Evolutionary conservation across 495 filamentous ascomycete genomes (phyloP).

Genomic region (Neurospora pannonica): DNA sequence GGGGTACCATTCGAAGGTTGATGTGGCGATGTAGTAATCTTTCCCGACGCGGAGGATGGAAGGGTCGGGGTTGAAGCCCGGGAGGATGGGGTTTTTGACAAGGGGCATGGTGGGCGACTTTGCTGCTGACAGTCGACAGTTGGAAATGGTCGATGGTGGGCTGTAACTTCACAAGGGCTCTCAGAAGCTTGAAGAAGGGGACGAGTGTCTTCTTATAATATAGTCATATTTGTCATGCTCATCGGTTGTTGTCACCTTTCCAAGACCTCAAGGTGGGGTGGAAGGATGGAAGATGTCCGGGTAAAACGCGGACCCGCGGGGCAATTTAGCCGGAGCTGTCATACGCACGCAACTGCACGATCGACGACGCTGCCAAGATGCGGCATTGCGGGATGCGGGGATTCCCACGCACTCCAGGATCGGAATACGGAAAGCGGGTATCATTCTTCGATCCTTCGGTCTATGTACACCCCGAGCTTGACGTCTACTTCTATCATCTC

Average conservation of each 20-base stretch:
- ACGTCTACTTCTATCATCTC: not conserved
- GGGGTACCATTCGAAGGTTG: conserved; percentile 55
- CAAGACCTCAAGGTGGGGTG: not conserved
- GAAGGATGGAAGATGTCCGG: not conserved
- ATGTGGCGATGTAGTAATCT: conserved; percentile 55
- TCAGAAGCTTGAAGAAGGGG: not conserved
- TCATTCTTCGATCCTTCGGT: not conserved
- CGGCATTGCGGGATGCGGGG: not conserved
- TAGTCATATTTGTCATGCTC: not conserved
- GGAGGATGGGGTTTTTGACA: conserved; percentile 50
- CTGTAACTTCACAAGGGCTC: not conserved
- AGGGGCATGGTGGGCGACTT: conserved; percentile 24
- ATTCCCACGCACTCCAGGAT: not conserved
- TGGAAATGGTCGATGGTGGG: not conserved
- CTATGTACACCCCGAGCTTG: not conserved
- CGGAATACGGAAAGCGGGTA: not conserved
- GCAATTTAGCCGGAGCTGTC: not conserved
- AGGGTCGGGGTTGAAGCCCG: conserved; percentile 55
- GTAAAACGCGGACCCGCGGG: not conserved
- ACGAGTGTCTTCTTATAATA: not conserved
- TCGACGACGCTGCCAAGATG: not conserved
- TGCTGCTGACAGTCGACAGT: not conserved
- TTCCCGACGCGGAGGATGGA: conserved; percentile 46
- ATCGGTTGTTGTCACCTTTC: not conserved
- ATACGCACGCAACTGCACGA: not conserved